Evolutionary conservation across 2,329 filamentous ascomycete genomes (phyloP).

Genomic region (Parastagonospora avenae): DNA sequence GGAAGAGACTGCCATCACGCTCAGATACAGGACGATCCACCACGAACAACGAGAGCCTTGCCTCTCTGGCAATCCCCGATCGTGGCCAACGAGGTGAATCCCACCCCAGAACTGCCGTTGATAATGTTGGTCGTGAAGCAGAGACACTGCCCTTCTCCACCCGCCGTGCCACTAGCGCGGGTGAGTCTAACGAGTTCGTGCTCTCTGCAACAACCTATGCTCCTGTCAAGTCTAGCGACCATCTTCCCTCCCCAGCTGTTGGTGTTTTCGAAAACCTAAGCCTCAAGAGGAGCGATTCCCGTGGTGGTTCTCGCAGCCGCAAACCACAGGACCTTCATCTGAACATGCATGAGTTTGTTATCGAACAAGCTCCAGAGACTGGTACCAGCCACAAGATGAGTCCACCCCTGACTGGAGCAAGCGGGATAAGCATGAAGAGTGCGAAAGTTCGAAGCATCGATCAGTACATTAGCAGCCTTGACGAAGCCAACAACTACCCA

Average conservation of each 20-base stretch:
- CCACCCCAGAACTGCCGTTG: constrained; percentile 40
- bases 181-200: constrained; percentile 63
- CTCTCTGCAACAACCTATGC: constrained; percentile 45
- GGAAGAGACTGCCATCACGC: constrained; percentile 65
- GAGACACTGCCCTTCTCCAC: constrained; percentile 48
- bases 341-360: constrained; percentile 51
- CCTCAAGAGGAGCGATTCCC: constrained; percentile 64
- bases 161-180: constrained; percentile 49
- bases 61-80: constrained; percentile 43
- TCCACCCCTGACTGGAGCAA: constrained; percentile 53
- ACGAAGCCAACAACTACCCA: constrained; percentile 70
- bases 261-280: constrained; percentile 68
- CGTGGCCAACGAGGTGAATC: constrained; percentile 38
- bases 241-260: constrained; percentile 69
- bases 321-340: constrained; percentile 73
- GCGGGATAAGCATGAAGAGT: constrained; percentile 60
- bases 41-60: constrained; percentile 40
- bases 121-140: constrained; percentile 48
- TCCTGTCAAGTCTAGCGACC: constrained; percentile 32
- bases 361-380: constrained; percentile 38
- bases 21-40: constrained; percentile 37
- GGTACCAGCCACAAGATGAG: constrained; percentile 59
- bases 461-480: constrained; percentile 84
- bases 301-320: constrained; percentile 75
- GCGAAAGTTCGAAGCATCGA: constrained; percentile 72